Evolutionary conservation across 1,284 basidiomycete species (phyloP).

Genomic region (Blastosporella zonata): DNA sequence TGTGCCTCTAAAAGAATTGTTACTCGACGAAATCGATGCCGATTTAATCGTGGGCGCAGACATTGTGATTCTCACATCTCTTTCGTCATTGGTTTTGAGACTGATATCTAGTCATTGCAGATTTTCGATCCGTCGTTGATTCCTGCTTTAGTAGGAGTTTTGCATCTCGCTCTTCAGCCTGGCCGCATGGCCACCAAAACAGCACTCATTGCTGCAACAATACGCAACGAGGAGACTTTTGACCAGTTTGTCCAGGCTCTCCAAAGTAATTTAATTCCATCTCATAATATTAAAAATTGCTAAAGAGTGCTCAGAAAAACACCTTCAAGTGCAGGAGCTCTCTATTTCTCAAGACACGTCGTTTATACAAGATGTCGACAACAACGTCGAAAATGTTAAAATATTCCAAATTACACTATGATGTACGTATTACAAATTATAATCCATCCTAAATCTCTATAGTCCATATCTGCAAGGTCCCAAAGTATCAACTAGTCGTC

Average conservation of each 20-base stretch:
- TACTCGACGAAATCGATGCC: conserved; percentile 40
- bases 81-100: not conserved
- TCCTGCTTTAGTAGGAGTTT: conserved; percentile 49
- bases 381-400: conserved; percentile 33
- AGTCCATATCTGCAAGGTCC: too few species aligned
- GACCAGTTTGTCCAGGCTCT: conserved; percentile 25
- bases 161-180: conserved; percentile 46
- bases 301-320: conserved; percentile 23
- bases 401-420: conserved; percentile 34
- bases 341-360: conserved; percentile 15
- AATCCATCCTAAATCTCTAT: too few species aligned
- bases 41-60: conserved; percentile 71
- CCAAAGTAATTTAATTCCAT: conserved; percentile 21
- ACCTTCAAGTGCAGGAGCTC: conserved; percentile 24
- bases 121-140: conserved; percentile 68
- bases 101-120: conserved; percentile 33
- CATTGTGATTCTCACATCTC: conserved; percentile 41
- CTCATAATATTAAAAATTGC: not conserved
- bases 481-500: conserved; percentile 36
- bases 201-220: conserved; percentile 59
- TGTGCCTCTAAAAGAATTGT: conserved; percentile 25
- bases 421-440: not conserved
- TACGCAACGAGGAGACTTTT: conserved; percentile 38
- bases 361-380: conserved; percentile 28
- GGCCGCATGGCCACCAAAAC: conserved; percentile 17